Conservation (phyloP, 1,284 basidiomycete species). For the Cryptococcus sp. region DNA sequence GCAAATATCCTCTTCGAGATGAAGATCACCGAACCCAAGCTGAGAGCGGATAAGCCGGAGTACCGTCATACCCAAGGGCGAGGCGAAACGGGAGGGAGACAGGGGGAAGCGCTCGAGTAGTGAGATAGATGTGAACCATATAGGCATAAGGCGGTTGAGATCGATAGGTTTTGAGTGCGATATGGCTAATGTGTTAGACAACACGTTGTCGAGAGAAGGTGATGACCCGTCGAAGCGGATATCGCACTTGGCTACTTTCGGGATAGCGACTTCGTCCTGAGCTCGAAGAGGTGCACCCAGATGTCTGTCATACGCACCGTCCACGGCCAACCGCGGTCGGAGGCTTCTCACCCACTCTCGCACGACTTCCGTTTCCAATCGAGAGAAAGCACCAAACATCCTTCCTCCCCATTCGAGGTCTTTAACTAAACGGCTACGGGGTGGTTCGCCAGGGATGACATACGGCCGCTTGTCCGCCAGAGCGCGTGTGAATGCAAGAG, state of each 20-base stretch:
- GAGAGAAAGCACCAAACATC: slow-evolving; percentile 45
- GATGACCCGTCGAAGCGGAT: neutral
- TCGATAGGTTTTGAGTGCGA: neutral
- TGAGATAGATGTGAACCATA: slow-evolving; percentile 29
- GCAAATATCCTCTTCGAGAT: slow-evolving; percentile 30
- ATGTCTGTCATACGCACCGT: slow-evolving; percentile 5
- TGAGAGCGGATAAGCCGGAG: slow-evolving; percentile 31
- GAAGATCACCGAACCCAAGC: slow-evolving; percentile 32
- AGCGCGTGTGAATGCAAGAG: slow-evolving; percentile 25
- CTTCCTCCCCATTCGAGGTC: slow-evolving; percentile 40
- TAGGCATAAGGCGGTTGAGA: slow-evolving; percentile 10
- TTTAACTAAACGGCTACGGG: slow-evolving; percentile 28
- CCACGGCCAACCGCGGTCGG: neutral
- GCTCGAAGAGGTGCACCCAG: neutral
- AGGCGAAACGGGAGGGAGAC: slow-evolving; percentile 29
- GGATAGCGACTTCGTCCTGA: neutral
- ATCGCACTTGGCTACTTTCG: neutral
- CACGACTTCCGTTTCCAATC: slow-evolving; percentile 23
- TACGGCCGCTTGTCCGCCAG: slow-evolving; percentile 28
- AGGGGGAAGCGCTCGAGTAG: slow-evolving; percentile 37
- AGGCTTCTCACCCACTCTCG: slow-evolving; percentile 26
- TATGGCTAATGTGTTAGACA: neutral
- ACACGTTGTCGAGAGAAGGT: neutral
- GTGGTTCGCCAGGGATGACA: slow-evolving; percentile 29
- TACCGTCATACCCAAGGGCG: slow-evolving; percentile 26